Conservation (phyloP, 1,284 basidiomycete species). For the Volvariella volvacea region DNA sequence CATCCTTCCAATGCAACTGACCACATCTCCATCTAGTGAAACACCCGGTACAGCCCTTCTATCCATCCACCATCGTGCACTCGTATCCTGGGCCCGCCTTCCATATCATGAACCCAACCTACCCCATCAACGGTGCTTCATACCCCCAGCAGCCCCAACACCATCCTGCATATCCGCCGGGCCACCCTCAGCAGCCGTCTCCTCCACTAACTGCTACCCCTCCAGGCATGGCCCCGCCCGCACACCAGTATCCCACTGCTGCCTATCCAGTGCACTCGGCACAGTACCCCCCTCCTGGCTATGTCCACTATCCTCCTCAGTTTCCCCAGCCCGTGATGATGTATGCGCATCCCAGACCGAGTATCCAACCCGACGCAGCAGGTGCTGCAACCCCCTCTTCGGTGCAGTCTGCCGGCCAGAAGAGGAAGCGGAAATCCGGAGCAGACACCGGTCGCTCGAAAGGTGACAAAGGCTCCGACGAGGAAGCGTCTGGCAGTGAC, state of each 20-base stretch:
- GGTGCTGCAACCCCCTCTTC: slow-evolving; percentile 25
- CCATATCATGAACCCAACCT: slow-evolving; percentile 59
- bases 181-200: slow-evolving; percentile 19
- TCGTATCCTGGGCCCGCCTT: slow-evolving; percentile 41
- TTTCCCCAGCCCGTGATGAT: slow-evolving; percentile 63
- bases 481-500: slow-evolving; percentile 50
- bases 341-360: slow-evolving; percentile 43
- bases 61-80: slow-evolving; percentile 23
- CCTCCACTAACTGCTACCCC: slow-evolving; percentile 30
- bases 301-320: slow-evolving; percentile 49
- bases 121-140: slow-evolving; percentile 50
- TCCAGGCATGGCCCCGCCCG: slow-evolving; percentile 30
- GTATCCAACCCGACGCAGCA: slow-evolving; percentile 22
- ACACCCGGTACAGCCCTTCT: no score
- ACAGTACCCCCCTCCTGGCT: slow-evolving; percentile 43
- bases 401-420: slow-evolving; percentile 26
- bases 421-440: slow-evolving; percentile 61
- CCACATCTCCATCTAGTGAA: no score
- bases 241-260: slow-evolving; percentile 26
- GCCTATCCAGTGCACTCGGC: slow-evolving; percentile 50
- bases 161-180: slow-evolving; percentile 27
- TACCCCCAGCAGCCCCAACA: slow-evolving; percentile 44
- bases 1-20: no score
- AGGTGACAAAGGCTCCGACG: slow-evolving; percentile 46
- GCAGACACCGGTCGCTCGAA: slow-evolving; percentile 29